Evolutionary conservation across 176 grass and related monocot genomes (phyloP), one percentile per base, ranked within the genome.

Genomic region (Neostapfia colusana): DNA sequence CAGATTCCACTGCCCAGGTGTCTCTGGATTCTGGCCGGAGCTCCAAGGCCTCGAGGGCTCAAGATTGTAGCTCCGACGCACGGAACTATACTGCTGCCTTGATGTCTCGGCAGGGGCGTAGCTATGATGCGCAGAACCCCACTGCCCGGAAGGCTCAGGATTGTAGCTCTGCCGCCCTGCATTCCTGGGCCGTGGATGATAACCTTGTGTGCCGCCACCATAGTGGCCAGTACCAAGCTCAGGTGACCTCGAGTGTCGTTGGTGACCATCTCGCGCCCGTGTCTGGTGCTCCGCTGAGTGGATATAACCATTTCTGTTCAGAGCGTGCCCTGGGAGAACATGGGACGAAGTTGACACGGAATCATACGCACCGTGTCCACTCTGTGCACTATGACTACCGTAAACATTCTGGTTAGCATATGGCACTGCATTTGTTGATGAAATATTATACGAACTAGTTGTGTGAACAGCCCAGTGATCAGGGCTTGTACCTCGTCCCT

Each of bases 371-470:
- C 26, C 81, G 77, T 80, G 80, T 38, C 38, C 79, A 63, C 1
- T 61, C 10, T 74, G 53, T 23, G 55, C 21, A 34, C 26, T 70
- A 69, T 80, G 81, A 36, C 69, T 83, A 67, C 49, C 42, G 65
- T 90, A 90, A 28, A 26, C 70, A 86, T 53, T 88, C 70, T 86
- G 75, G 72, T 70, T 88, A 26, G 43, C 48, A 57, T 70, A 83
- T 16, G 59, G 34, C 14, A 41, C 23, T 16, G 80, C 45, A 28
- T 40, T 85, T 18, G 68, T 18, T 21, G 60, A 65, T 2, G 75
- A 12, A 61, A 41, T 69, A 34, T 88, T 87, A 58, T 66, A 63
- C 6, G 68, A 55, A 69, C 49, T 75, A 60, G 73, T 86, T 17
- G 45, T 6, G 31, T 14, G 66, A 26, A 17, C 44, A 17, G 80